phyloP scores from a whole-genome alignment of 305 asterid species.

The Solanum chacoense region DNA sequence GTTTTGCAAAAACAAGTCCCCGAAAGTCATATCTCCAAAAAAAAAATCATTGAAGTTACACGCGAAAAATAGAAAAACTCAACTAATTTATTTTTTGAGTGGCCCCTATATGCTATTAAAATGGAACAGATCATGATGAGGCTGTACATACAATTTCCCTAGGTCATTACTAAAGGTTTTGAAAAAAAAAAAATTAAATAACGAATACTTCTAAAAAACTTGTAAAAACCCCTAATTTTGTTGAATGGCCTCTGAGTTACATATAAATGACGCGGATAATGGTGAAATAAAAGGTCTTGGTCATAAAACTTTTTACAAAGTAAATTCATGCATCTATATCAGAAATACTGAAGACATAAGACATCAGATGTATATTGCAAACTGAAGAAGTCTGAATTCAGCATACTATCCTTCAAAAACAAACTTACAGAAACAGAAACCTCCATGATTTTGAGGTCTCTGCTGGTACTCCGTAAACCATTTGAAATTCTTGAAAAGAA shows the following conservation, averaged over 20 bases:
- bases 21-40: not conserved
- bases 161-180: not conserved
- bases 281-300: not conserved
- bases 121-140: not conserved
- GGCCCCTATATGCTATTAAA: not conserved
- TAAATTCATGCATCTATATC: not conserved
- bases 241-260: not conserved
- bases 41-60: not conserved
- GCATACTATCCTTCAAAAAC: not conserved
- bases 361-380: not conserved
- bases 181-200: too few relatives aligned
- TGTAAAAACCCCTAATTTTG: not conserved
- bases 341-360: not conserved
- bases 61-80: not conserved
- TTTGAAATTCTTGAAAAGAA: not conserved
- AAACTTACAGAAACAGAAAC: not conserved
- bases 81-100: too few relatives aligned
- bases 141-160: not conserved
- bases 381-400: not conserved
- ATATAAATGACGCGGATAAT: not conserved
- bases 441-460: not conserved
- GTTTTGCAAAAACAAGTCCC: not conserved
- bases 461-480: not conserved
- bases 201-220: not conserved
- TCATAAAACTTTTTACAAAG: not conserved